A percentile compares a stretch with the other conserved stretches of the same genome.
Evolutionary conservation across 2,329 filamentous ascomycete species (phyloP).

Genomic region (Penicillium hordei): DNA sequence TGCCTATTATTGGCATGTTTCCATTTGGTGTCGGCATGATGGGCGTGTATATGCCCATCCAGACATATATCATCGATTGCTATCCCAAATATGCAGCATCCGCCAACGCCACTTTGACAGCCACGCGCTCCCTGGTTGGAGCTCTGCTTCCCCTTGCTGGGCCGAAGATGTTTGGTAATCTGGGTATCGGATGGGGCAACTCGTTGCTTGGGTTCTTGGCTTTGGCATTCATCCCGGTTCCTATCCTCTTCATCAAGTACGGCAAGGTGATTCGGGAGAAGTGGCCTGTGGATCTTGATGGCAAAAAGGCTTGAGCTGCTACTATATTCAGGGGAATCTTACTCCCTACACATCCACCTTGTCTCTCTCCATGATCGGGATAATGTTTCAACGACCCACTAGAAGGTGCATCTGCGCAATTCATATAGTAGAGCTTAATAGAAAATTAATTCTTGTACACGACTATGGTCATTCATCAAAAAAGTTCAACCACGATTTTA

Average conservation of each 20-base stretch:
- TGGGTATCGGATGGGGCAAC: conserved; percentile 24
- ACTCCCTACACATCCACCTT: background rate
- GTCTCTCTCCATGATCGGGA: background rate
- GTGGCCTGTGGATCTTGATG: conserved; percentile 15
- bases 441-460: background rate
- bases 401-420: background rate
- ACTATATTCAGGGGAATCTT: background rate
- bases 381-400: background rate
- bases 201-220: conserved; percentile 22
- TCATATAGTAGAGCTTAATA: conserved; percentile 1
- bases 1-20: conserved; percentile 58
- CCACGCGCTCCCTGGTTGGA: conserved; percentile 51
- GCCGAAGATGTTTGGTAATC: conserved; percentile 12
- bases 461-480: background rate
- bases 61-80: conserved; percentile 63
- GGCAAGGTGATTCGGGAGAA: conserved; percentile 16
- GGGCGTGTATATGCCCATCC: conserved; percentile 51
- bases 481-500: conserved; percentile 11
- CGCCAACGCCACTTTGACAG: conserved; percentile 55
- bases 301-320: background rate
- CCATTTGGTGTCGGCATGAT: conserved; percentile 57
- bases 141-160: conserved; percentile 23
- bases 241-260: conserved; percentile 12
- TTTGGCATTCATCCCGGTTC: conserved; percentile 19
- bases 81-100: conserved; percentile 48